A percentile compares a stretch with the other conserved stretches of the same genome.
phyloP scores from a whole-genome alignment of 176 grass and related monocot species.

The Bolboschoenus planiculmis region DNA sequence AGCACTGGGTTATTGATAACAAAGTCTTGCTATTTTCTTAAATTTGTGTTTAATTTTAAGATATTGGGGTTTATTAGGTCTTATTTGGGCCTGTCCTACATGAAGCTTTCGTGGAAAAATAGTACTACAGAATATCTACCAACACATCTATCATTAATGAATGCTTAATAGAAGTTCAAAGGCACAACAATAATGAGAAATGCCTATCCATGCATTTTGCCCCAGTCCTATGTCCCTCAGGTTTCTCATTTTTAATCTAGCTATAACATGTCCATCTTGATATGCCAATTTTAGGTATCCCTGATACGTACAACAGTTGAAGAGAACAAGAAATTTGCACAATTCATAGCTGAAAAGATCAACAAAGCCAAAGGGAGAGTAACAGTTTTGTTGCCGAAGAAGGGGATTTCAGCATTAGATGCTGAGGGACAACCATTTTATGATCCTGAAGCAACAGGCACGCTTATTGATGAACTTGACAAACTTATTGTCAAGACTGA shows the following conservation, averaged over 20 bases:
- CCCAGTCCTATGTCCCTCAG: not conserved
- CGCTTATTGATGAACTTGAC: conserved; percentile 68
- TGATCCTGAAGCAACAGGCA: conserved; percentile 64
- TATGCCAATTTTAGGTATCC: conserved; percentile 46
- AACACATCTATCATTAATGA: not conserved
- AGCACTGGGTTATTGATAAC: not conserved
- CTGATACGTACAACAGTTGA: conserved; percentile 73
- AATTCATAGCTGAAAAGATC: conserved; percentile 87
- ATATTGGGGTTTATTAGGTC: not conserved
- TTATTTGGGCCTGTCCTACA: not conserved
- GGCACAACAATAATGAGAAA: not conserved
- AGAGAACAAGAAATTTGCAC: conserved; percentile 82
- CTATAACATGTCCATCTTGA: not conserved
- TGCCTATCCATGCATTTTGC: not conserved
- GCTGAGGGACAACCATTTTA: conserved; percentile 84
- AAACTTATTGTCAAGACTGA: conserved; percentile 51
- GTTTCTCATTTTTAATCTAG: not conserved
- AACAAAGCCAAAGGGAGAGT: conserved; percentile 74
- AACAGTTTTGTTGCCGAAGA: conserved; percentile 60
- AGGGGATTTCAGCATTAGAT: conserved; percentile 83
- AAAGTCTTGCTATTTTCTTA: not conserved
- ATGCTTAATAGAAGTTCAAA: not conserved
- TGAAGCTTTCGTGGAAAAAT: not conserved
- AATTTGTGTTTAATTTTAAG: not conserved
- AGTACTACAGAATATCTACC: not conserved